phyloP scores from a whole-genome alignment of 768 basidiomycete genomes.

The Mrakia frigida region DNA sequence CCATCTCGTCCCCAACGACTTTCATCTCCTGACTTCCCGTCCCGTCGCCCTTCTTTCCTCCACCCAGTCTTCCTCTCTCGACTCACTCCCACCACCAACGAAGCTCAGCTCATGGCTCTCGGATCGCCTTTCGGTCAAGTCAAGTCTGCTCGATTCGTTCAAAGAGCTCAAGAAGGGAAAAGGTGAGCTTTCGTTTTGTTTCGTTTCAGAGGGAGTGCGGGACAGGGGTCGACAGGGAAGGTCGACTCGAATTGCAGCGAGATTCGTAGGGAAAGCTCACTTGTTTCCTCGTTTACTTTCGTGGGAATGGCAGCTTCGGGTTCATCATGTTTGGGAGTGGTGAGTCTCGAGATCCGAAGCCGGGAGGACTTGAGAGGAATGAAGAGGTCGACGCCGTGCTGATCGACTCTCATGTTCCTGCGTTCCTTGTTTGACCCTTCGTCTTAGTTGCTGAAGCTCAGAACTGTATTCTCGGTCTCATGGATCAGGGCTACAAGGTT shows the following conservation, averaged over 20 bases:
- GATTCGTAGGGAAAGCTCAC: neutral
- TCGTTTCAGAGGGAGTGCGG: neutral
- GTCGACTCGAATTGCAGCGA: no score
- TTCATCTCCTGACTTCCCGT: no score
- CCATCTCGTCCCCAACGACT: neutral
- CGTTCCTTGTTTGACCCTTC: neutral
- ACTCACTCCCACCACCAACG: slow-evolving; percentile 24
- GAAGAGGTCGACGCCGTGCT: neutral
- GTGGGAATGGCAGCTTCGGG: slow-evolving; percentile 1
- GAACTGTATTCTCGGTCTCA: slow-evolving; percentile 18
- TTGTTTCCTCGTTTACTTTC: neutral
- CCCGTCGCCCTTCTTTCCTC: neutral
- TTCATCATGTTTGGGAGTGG: slow-evolving; percentile 20
- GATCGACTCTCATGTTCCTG: neutral
- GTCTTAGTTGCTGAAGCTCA: slow-evolving; percentile 19
- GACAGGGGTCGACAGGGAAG: neutral
- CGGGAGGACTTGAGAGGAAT: neutral
- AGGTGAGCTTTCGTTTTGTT: neutral
- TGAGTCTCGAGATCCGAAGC: neutral
- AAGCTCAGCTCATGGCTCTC: slow-evolving; percentile 18
- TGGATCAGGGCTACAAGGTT: slow-evolving; percentile 27
- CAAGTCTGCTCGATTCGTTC: slow-evolving; percentile 25
- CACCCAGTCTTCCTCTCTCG: slow-evolving; percentile 22
- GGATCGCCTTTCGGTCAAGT: slow-evolving; percentile 22
- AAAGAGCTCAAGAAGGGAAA: slow-evolving; percentile 25